phyloP scores from a whole-genome alignment of 257 asterid species.

The Fraxinus cuspidata region DNA sequence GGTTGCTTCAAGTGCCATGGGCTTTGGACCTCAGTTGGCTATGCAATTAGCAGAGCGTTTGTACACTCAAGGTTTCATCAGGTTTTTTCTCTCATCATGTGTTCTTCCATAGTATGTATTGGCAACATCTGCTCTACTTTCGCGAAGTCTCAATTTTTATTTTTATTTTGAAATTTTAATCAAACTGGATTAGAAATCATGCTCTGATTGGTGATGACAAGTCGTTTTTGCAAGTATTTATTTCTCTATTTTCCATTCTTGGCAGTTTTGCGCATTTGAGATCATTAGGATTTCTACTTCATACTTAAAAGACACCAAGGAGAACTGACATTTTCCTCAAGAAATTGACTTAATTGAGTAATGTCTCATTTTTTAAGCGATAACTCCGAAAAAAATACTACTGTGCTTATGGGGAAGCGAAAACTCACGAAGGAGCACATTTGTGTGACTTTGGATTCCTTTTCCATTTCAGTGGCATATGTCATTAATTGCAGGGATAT shows the following conservation, averaged over 20 bases:
- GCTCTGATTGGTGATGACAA: background rate
- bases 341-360: conserved; percentile 6
- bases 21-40: conserved; percentile 86
- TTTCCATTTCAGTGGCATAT: background rate
- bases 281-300: background rate
- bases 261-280: background rate
- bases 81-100: conserved; percentile 43
- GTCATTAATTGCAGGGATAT: background rate
- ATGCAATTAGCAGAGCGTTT: conserved; percentile 97
- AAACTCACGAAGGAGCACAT: background rate
- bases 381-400: background rate
- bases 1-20: conserved; percentile 96
- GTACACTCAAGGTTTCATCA: conserved; percentile 90
- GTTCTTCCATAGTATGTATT: conserved; percentile 14
- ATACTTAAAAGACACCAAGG: background rate
- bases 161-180: conserved; percentile 6
- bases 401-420: background rate
- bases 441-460: background rate
- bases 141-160: conserved; percentile 1
- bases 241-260: background rate
- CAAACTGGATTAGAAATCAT: conserved; percentile 12
- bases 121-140: conserved; percentile 9
- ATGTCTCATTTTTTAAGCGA: background rate
- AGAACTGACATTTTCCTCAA: background rate
- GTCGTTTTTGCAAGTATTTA: background rate